Evolutionary conservation across 768 basidiomycete genomes (phyloP), one percentile per base, ranked within the genome.

Genomic region (Russula foetens): DNA sequence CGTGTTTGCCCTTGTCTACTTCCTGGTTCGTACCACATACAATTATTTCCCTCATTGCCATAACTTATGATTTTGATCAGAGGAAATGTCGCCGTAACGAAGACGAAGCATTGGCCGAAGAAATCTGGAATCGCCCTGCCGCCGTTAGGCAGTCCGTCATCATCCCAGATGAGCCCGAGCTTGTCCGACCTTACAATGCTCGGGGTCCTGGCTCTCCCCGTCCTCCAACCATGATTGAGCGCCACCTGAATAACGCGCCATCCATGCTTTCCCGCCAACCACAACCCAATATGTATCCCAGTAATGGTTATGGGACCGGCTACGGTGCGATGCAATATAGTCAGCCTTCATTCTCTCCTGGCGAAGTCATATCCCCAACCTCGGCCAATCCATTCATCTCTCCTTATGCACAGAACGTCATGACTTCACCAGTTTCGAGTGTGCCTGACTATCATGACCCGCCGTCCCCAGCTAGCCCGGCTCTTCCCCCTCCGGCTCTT

Each of bases 131-230:
- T 62, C 71, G 84, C 1, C 70, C 73, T 46, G 78, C 78, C 11
- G 87, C 87, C 77, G 80, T 81, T 53, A 82, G 84, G 54, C 77
- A 80, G 63, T 88, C 87, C 15, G 81, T 80, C n/a, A 68, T 84
- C 17, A 70, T 87, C 24, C 72, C 84, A 24, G 75, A 82, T 49
- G 67, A 63, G 19, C 43, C 50, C 12, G 39, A 57, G 26, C 58
- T 56, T 35, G 17, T 64, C 77, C 79, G n/a, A 74, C 73, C 28
- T 73, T 74, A 5, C 58, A 73, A 67, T 44, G 33, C 70, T 47
- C 68, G 74, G 56, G 72, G 72, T 23, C 72, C 64, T 4, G 78
- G 72, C 67, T 81, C 81, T 59, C 81, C 81, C 19, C 79, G 81
- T 23, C 82, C 84, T 19, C 85, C 85, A n/a, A 75, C 78, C 29